phyloP scores from a whole-genome alignment of 306 rosid genomes.

The Luffa acutangula region DNA sequence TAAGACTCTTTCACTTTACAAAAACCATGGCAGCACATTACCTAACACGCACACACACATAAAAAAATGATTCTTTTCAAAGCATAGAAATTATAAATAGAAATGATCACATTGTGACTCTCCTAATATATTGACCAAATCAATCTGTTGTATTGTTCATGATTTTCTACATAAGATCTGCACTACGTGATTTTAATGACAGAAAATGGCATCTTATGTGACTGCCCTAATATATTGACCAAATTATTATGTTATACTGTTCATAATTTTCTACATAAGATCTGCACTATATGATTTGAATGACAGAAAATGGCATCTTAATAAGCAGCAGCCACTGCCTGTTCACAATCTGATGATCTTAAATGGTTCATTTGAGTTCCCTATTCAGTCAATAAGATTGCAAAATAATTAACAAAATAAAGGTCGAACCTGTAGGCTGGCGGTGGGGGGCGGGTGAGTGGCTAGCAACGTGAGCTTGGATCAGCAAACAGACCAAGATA shows the following conservation, averaged over 20 bases:
- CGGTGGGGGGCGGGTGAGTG: slow-evolving; percentile 1
- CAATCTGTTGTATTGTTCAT: not conserved
- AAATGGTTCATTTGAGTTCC: not conserved
- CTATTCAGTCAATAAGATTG: not conserved
- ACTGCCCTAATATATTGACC: not conserved
- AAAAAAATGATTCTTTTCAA: not conserved
- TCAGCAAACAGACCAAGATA: slow-evolving; percentile 4
- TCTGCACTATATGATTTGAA: not conserved
- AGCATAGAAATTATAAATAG: not conserved
- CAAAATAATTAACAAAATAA: not conserved
- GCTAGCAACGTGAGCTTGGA: slow-evolving; percentile 4
- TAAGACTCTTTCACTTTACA: not conserved
- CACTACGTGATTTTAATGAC: not conserved
- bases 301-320: not conserved
- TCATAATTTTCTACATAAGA: not conserved
- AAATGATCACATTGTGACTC: not conserved
- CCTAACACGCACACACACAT: not conserved
- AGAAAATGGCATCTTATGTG: not conserved
- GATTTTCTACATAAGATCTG: not conserved
- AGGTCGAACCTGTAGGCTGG: not conserved
- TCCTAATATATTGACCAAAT: slow-evolving; percentile 1
- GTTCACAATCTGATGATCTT: not conserved
- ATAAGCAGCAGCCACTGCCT: not conserved
- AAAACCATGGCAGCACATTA: not conserved
- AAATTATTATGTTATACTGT: not conserved